Evolutionary conservation across 805 yeast genomes (phyloP), one percentile per base, ranked within the genome.

Genomic region (Pichia nanzhaoensis): DNA sequence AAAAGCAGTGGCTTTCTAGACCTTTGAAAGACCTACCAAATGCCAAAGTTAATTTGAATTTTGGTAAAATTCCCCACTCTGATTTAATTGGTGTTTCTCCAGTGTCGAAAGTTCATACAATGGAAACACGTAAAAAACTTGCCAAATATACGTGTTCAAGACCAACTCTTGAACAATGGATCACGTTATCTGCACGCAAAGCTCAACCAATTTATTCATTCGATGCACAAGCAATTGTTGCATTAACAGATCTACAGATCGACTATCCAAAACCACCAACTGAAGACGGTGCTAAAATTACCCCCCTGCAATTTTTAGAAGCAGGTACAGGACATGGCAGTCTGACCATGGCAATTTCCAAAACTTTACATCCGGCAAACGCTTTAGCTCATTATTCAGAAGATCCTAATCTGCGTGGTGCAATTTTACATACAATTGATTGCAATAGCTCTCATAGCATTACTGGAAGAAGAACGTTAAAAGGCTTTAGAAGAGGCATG

Each of bases 301-400:
- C 52, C 58, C 72, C 73, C 1, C 44, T 61, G 10, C 75, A 73
- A 41, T 67, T 66, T 45, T 55, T 74, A 17, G 80, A 74, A 51
- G 77, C 77, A 1, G 80, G 80, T 4, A 75, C 79, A 2, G 80
- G 80, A 1, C 78, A 74, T 56, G 80, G 80, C 0, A 73, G 78
- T 2, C 52, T 74, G 39, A 61, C 75, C 3, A 42, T 74, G 36
- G 71, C 73, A 8, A 68, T 74, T 14, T 63, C 70, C 20, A 65
- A 60, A 21, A 60, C 58, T 14, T 52, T 74, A 1, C 78, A 74
- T 51, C 60, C 73, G 20, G 73, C 72, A 1, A 74, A 74, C 50
- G 66, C 68, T 16, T 65, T 50, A 43, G 60, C 61, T 10, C 41
- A 42, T 34, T 38, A 39, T 22, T 35, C 42, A 16, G 27, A 32